Conservation (phyloP, 345 rosid species). For the Camelina hispida region DNA sequence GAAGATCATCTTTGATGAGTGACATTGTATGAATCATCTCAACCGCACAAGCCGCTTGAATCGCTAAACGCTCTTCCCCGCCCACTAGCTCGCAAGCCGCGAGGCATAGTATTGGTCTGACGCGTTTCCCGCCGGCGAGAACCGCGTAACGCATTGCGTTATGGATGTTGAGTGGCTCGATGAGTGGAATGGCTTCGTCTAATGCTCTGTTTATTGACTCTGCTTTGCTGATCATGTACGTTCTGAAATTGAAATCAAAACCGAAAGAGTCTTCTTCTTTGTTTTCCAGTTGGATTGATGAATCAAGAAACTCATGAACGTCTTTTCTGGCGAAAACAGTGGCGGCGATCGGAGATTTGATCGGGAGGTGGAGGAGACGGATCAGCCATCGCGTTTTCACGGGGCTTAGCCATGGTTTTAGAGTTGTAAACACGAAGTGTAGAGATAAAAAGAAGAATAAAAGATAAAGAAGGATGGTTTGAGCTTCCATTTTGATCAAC, state of each 20-base stretch:
- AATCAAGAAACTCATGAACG: conserved; percentile 36
- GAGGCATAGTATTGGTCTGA: conserved; percentile 76
- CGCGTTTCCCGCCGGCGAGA: conserved; percentile 83
- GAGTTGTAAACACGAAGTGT: conserved; percentile 23
- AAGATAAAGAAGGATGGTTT: conserved; percentile 8
- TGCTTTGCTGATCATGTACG: conserved; percentile 68
- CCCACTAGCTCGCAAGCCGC: conserved; percentile 84
- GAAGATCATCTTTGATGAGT: conserved; percentile 84
- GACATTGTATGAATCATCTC: conserved; percentile 97
- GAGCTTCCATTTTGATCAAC: conserved; percentile 28
- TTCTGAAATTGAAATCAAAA: conserved; percentile 67
- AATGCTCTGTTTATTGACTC: conserved; percentile 64
- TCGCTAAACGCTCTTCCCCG: conserved; percentile 58
- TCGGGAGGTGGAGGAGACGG: conserved; percentile 10
- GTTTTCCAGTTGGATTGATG: neutral
- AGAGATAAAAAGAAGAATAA: conserved; percentile 26
- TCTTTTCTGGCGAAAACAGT: conserved; percentile 55
- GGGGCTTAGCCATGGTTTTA: conserved; percentile 7
- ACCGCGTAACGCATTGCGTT: conserved; percentile 89
- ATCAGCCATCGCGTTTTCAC: conserved; percentile 3
- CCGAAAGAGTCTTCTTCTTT: neutral
- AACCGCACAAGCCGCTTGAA: conserved; percentile 84
- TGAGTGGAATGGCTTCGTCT: conserved; percentile 62
- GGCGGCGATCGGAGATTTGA: conserved; percentile 39
- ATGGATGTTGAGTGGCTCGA: conserved; percentile 72